Evolutionary conservation across 768 basidiomycete species (phyloP).

Genomic region (Boletus rubroflammeus): DNA sequence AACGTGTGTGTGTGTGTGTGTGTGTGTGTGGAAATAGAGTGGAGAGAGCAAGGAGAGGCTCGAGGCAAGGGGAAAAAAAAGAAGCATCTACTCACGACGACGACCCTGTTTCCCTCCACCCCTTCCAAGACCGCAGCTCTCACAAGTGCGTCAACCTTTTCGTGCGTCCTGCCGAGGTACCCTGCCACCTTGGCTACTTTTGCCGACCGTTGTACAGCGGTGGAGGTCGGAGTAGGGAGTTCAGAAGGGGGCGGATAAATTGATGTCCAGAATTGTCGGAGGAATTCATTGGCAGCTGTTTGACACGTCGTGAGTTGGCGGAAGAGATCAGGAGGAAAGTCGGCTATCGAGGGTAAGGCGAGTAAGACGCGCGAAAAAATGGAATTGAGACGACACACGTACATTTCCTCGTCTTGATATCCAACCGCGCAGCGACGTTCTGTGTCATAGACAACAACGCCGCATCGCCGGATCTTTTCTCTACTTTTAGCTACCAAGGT

Average conservation of each 20-base stretch:
- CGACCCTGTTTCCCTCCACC: conserved; percentile 58
- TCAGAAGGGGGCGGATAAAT: conserved; percentile 74
- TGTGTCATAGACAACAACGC: conserved; percentile 74
- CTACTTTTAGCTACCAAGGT: conserved; percentile 55
- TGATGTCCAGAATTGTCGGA: conserved; percentile 93
- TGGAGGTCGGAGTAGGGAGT: conserved; percentile 45
- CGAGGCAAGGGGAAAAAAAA: not conserved
- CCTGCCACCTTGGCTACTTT: conserved; percentile 87
- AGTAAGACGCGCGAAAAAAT: not conserved
- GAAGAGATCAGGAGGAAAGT: conserved; percentile 75
- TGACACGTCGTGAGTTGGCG: conserved; percentile 86
- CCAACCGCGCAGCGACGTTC: conserved; percentile 69
- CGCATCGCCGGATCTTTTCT: conserved; percentile 62
- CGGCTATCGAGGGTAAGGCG: conserved; percentile 42
- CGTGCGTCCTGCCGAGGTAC: conserved; percentile 74
- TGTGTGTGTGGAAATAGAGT: not conserved
- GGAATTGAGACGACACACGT: conserved; percentile 15
- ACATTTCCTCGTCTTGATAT: conserved; percentile 67
- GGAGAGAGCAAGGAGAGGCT: not conserved
- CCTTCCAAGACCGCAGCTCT: conserved; percentile 55
- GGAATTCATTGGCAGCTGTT: conserved; percentile 91
- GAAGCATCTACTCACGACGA: conserved; percentile 49
- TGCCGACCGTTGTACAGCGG: conserved; percentile 64
- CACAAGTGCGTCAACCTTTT: conserved; percentile 80
- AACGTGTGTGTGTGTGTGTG: not conserved